These are phyloP conservation scores for Aspergillus biplanus DNA, from an alignment of 495 filamentous ascomycete species.

Conservation along the genomic window DNA sequence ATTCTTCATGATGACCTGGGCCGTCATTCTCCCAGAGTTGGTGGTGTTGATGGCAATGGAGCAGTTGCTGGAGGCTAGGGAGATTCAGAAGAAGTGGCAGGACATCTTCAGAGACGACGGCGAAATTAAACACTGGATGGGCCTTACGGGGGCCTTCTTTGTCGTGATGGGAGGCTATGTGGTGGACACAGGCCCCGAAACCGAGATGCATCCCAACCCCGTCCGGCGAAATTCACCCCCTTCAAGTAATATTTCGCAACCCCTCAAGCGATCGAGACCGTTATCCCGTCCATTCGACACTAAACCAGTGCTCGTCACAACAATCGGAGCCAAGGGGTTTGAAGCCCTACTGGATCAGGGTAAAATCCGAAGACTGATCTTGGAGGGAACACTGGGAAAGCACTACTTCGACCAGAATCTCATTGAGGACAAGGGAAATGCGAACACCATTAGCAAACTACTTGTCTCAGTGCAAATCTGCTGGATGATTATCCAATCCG, in stretches of 20 bases:
- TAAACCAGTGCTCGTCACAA: not conserved
- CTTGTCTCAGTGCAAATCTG: not conserved
- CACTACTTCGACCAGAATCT: not conserved
- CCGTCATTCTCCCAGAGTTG: not conserved
- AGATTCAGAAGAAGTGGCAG: not conserved
- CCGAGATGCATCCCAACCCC: not conserved
- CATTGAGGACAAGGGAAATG: not conserved
- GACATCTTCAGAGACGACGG: not conserved
- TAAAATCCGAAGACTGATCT: not conserved
- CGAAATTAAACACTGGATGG: not conserved
- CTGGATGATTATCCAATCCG: not conserved
- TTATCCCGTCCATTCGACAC: not conserved
- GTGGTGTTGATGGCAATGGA: not conserved
- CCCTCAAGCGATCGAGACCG: not conserved
- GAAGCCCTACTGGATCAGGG: not conserved
- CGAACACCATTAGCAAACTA: not conserved
- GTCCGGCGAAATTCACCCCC: not conserved
- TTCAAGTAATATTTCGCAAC: not conserved
- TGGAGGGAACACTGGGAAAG: not conserved
- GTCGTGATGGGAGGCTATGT: constrained; percentile 5
- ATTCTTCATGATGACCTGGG: not conserved
- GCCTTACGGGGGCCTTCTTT: not conserved
- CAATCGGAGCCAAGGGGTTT: not conserved
- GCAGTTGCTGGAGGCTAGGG: not conserved
- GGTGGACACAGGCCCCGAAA: not conserved